Base-by-base conservation (phyloP, 345 rosid species). In the Lumnitzera littorea region DNA sequence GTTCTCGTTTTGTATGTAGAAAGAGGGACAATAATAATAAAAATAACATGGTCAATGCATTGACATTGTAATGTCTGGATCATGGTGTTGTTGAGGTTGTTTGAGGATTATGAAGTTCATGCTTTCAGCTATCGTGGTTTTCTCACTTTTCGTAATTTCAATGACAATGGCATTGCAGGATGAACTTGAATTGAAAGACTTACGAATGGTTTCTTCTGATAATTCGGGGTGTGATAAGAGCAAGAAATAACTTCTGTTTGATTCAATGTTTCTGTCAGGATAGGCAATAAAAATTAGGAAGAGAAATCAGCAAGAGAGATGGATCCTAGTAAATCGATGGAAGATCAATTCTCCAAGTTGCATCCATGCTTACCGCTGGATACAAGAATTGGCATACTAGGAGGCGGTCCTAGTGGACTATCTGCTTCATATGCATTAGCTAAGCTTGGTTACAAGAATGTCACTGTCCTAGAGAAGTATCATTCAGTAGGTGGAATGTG, bases 401-500 rank as follows among this genome's bases (percentile, higher is more conserved):
- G 88, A 68, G 88, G 69, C 1, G 91, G 88, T 56, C 91, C 91
- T 10, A 80, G 91, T 56, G 88, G 84, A 58, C 31, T 82, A 49
- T 85, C 91, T n/a, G 80, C 88, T 3, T 86, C 91, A 4, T 85
- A 77, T 68, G 84, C 83, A 46, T 77, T 85, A 11, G 57, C 70
- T n/a, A 78, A 81, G 73, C 82, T 85, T 27, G 91, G 91, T 49
- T 85, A 82, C 62, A 64, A 31, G 12, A 70, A 82, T 60, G 74
- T 85, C 61, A 80, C 86, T 25, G 29, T 85, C 17, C 48, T 85
- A 41, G 91, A 85, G 70, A 85, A 78, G 79, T 68, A 78, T 72
- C 85, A 76, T 23, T 53, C 79, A 6, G 91, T 80, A 24, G 84
- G 78, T 43, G 91, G 91, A 62, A 76, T 82, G 91, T 85, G 91